Base-by-base conservation (phyloP, 768 basidiomycete species). In the Suillus ampliporus region DNA sequence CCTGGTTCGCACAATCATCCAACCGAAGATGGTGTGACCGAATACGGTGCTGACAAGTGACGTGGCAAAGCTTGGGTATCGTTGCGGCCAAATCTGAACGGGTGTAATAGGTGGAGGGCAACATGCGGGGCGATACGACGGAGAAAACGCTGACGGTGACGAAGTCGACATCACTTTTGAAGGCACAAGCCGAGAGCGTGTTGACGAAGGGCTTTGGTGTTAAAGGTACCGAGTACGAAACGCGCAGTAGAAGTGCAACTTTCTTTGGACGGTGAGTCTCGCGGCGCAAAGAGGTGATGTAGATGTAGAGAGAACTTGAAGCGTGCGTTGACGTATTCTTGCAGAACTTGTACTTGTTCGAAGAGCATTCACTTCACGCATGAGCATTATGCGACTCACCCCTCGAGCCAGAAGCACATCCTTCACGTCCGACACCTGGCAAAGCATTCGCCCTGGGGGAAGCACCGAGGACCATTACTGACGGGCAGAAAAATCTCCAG, bases 351-450 rank as follows among this genome's bases (percentile, higher is more conserved):
- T 82, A 19, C 73, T 89, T 15, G 95, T 97, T 19, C 86, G 92
- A 37, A 90, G 84, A 68, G 97, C 95, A 0, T 99, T 90, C 78
- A 81, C 87, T 40, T 97, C 97, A 0, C 95, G 97, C 75, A 88
- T 98, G 80, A 86, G 97, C 97, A 0, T 99, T 3, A 99, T 76
- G 91, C 97, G 35, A 99, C 97, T 0, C 97, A 99, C 78, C 96
- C 97, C 1, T 85, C 91, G 15, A 88, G 89, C 64, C 97, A 99
- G 76, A 99, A 99, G 72, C 89, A 94, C 67, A 93, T 99, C 72
- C 83, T 99, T 10, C 97, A 99, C 73, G 84, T 97, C 50, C 97
- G 97, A 2, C 97, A 99, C 79, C 77, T 94, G 56, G 94, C 95
- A 96, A 97, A 76, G 87, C 94, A 1, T 96, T 96, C 71, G 92